phyloP scores from a whole-genome alignment of 192 early-diverging fungal species.

The Entomortierella chlamydospora region DNA sequence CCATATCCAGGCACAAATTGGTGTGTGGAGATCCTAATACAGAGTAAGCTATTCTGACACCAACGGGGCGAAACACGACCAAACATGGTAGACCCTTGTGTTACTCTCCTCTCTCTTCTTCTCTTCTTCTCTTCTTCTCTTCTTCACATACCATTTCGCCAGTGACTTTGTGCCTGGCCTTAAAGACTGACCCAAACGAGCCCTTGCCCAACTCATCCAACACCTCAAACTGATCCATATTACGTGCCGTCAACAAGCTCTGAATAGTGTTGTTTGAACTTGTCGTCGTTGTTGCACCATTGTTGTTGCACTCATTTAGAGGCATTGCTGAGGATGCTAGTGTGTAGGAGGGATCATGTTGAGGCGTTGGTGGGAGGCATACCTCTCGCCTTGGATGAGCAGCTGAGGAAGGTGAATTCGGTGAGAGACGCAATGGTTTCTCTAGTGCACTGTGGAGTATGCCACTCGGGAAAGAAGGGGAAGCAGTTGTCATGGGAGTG shows the following conservation, averaged over 20 bases:
- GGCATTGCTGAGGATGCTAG: slow-evolving; percentile 18
- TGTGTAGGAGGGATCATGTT: slow-evolving; percentile 21
- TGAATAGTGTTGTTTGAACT: neutral
- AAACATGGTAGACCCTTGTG: too few species aligned
- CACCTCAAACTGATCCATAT: slow-evolving; percentile 69
- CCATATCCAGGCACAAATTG: too few species aligned
- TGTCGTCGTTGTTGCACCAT: neutral
- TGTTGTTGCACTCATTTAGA: slow-evolving; percentile 1
- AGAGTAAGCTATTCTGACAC: too few species aligned
- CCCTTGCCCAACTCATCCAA: slow-evolving; percentile 83
- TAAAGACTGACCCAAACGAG: slow-evolving; percentile 83
- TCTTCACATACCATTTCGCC: slow-evolving; percentile 70
- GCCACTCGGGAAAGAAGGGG: slow-evolving; percentile 9
- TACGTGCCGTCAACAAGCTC: slow-evolving; percentile 13
- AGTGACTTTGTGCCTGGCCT: slow-evolving; percentile 71
- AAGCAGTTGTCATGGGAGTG: neutral
- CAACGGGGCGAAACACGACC: too few species aligned
- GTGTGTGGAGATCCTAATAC: too few species aligned
- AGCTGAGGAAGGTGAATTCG: neutral
- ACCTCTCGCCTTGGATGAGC: neutral
- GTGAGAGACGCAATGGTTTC: neutral
- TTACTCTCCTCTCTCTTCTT: too few species aligned
- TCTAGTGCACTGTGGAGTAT: neutral
- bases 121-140: too few species aligned
- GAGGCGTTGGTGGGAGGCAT: slow-evolving; percentile 15